Percentiles rank a stretch among this genome's conserved stretches.
Conservation (phyloP, 2,329 filamentous ascomycete genomes). For the Dothistroma septosporum region DNA sequence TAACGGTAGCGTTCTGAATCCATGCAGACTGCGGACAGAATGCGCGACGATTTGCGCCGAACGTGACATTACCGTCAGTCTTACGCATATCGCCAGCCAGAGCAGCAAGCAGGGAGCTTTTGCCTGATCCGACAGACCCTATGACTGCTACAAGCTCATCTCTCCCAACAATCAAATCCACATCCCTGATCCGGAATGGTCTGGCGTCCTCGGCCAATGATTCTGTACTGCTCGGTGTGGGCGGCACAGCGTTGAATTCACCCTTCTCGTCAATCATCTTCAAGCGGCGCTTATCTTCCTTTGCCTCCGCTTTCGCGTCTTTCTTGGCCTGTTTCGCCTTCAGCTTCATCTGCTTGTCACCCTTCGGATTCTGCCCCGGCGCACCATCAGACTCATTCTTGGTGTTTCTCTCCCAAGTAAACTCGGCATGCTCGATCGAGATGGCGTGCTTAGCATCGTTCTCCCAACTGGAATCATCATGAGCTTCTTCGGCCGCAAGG, state of each 20-base stretch:
- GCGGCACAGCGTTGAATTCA: conserved; percentile 16
- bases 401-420: conserved; percentile 79
- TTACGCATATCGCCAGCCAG: conserved; percentile 92
- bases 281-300: conserved; percentile 34
- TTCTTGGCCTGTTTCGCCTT: conserved; percentile 44
- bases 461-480: conserved; percentile 63
- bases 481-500: conserved; percentile 76
- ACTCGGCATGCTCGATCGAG: conserved; percentile 66
- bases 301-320: conserved; percentile 40
- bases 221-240: conserved; percentile 19
- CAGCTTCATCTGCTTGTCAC: conserved; percentile 38
- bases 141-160: conserved; percentile 83
- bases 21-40: conserved; percentile 97
- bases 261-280: conserved; percentile 36
- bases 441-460: conserved; percentile 55
- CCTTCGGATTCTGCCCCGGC: conserved; percentile 29
- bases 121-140: conserved; percentile 82
- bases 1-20: conserved; percentile 89
- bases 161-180: conserved; percentile 65
- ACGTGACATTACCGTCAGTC: conserved; percentile 66
- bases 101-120: conserved; percentile 82
- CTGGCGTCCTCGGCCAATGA: conserved; percentile 56
- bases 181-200: conserved; percentile 67
- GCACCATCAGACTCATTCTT: conserved; percentile 39
- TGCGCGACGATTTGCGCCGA: conserved; percentile 69